Evolutionary conservation across 805 yeast species (phyloP).

Genomic region (Ogataea dorogensis): DNA sequence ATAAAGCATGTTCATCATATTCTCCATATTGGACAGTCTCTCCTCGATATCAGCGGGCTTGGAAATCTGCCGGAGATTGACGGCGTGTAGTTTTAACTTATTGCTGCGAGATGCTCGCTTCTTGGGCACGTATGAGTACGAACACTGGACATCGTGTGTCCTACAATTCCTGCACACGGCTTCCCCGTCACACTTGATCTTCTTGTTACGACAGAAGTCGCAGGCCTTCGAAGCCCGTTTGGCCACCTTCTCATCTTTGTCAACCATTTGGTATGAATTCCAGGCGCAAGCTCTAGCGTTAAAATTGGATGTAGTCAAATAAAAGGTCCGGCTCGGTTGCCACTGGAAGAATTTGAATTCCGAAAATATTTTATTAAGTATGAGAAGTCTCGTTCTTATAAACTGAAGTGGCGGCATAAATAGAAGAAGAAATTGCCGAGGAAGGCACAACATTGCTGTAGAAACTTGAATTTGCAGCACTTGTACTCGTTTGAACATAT

Average conservation of each 20-base stretch:
- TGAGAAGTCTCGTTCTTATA: too few relatives aligned
- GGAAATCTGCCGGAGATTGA: too few relatives aligned
- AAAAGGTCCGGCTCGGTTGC: too few relatives aligned
- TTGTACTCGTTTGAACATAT: constrained; percentile 1
- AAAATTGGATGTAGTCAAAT: too few relatives aligned
- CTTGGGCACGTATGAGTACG: constrained; percentile 36
- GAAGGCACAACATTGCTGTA: too few relatives aligned
- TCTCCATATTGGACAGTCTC: constrained; percentile 1
- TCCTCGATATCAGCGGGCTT: background rate
- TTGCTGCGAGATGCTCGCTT: constrained; percentile 16
- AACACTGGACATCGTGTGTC: constrained; percentile 35
- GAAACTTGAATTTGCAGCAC: too few relatives aligned
- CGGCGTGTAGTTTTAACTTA: background rate
- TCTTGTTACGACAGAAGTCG: constrained; percentile 46
- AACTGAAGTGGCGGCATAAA: too few relatives aligned
- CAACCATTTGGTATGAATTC: too few relatives aligned
- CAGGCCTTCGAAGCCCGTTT: constrained; percentile 46
- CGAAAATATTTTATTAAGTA: too few relatives aligned
- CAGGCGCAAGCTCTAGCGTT: too few relatives aligned
- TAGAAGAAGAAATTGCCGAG: too few relatives aligned
- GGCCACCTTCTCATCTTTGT: background rate
- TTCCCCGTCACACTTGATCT: constrained; percentile 51
- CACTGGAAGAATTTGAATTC: too few relatives aligned
- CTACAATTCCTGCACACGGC: constrained; percentile 43
- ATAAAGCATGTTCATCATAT: constrained; percentile 4